Evolutionary conservation across 495 filamentous ascomycete species (phyloP).

Genomic region (Penicillium canariense): DNA sequence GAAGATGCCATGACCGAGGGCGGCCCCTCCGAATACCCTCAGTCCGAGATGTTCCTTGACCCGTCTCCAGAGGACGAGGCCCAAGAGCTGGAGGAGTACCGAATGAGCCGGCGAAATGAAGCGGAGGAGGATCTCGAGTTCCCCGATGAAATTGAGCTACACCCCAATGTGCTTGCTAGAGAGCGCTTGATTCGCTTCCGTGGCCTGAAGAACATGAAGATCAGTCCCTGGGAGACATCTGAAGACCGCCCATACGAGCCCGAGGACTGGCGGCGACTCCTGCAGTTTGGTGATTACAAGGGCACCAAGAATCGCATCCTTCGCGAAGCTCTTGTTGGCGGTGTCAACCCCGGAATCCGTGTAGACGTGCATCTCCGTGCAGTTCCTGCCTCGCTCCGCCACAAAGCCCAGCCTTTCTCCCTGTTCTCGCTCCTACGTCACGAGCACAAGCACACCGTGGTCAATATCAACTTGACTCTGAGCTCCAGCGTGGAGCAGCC

Average conservation of each 20-base stretch:
- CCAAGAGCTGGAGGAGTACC: conserved; percentile 72
- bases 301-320: conserved; percentile 69
- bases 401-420: conserved; percentile 57
- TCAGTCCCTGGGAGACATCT: conserved; percentile 80
- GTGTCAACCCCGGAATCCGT: conserved; percentile 76
- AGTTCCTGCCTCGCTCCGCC: conserved; percentile 60
- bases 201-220: conserved; percentile 84
- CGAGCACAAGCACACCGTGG: conserved; percentile 86
- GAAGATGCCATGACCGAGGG: conserved; percentile 70
- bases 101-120: conserved; percentile 70
- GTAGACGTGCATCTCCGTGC: conserved; percentile 77
- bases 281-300: conserved; percentile 81
- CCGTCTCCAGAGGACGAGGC: conserved; percentile 84
- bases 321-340: conserved; percentile 79
- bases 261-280: conserved; percentile 80
- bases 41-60: conserved; percentile 89
- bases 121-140: conserved; percentile 90
- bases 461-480: conserved; percentile 83
- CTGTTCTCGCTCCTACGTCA: conserved; percentile 86
- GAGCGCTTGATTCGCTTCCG: conserved; percentile 84
- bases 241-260: conserved; percentile 85
- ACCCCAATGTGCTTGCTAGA: conserved; percentile 78
- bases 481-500: conserved; percentile 67
- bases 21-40: conserved; percentile 78
- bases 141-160: conserved; percentile 94